These are phyloP conservation scores for Cucurbitaria berberidis DNA, from an alignment of 2,329 filamentous ascomycete genomes.

Conservation along the genomic window DNA sequence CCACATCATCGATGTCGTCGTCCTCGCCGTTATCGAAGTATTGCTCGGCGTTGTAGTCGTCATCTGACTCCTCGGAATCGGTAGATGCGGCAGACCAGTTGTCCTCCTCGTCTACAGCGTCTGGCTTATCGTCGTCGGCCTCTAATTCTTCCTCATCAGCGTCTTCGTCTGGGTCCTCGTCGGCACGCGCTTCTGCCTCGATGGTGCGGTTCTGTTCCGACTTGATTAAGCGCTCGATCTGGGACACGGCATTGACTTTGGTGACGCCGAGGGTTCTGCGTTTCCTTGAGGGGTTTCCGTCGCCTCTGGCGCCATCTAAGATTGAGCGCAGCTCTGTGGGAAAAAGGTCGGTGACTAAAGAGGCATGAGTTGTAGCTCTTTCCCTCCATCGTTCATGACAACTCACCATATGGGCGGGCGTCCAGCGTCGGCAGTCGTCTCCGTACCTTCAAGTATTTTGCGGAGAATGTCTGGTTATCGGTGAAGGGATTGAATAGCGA, in stretches of 20 bases:
- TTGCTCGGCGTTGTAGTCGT: conserved; percentile 68
- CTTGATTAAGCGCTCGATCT: conserved; percentile 48
- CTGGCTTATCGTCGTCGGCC: conserved; percentile 58
- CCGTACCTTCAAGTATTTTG: conserved; percentile 63
- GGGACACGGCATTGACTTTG: conserved; percentile 38
- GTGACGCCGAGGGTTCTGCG: conserved; percentile 43
- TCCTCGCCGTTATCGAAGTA: conserved; percentile 61
- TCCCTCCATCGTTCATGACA: neutral
- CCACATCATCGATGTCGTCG: conserved; percentile 52
- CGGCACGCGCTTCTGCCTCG: conserved; percentile 55
- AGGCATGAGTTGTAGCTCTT: conserved; percentile 10
- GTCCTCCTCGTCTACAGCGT: conserved; percentile 64
- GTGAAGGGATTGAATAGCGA: conserved; percentile 64
- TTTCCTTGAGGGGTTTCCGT: conserved; percentile 34
- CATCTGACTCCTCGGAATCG: conserved; percentile 68
- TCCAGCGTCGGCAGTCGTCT: conserved; percentile 61
- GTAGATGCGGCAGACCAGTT: conserved; percentile 60
- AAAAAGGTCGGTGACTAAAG: conserved; percentile 62
- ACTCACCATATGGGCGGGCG: conserved; percentile 62
- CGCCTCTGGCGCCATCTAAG: conserved; percentile 51
- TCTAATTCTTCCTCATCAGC: conserved; percentile 56
- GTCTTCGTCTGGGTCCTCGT: conserved; percentile 49
- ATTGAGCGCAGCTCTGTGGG: conserved; percentile 63
- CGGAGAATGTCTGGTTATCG: conserved; percentile 65
- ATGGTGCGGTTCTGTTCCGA: conserved; percentile 54